These are phyloP conservation scores for Lagenidium sp. DNA, from an alignment of 352 stramenopile genomes.

Conservation along the genomic window DNA sequence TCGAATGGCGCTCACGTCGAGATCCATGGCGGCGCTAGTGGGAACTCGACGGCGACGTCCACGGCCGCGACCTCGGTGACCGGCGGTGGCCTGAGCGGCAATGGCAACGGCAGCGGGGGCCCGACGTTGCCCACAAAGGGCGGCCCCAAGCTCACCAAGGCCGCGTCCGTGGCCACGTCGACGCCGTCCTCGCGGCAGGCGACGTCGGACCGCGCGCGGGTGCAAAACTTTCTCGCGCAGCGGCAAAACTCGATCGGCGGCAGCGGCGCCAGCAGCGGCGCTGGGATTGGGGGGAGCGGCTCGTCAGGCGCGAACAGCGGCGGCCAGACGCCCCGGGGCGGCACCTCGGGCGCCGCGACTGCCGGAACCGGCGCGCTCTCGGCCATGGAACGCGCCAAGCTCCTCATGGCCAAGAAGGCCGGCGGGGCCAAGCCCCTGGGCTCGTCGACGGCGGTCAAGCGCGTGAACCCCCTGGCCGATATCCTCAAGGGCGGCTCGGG, in stretches of 20 bases:
- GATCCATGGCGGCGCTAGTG: no score
- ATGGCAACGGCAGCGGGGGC: background rate
- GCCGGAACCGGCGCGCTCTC: slow-evolving; percentile 31
- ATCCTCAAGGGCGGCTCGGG: slow-evolving; percentile 62
- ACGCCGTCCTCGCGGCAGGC: slow-evolving; percentile 43
- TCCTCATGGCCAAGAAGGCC: slow-evolving; percentile 71
- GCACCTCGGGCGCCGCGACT: slow-evolving; percentile 2
- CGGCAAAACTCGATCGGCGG: slow-evolving; percentile 22
- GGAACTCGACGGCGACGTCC: slow-evolving; percentile 1
- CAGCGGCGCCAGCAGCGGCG: no score
- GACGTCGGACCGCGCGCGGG: slow-evolving; percentile 39
- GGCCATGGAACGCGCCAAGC: slow-evolving; percentile 61
- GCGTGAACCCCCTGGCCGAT: slow-evolving; percentile 66
- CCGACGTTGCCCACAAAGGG: no score
- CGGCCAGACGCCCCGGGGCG: background rate
- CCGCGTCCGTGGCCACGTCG: background rate
- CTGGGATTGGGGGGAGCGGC: no score
- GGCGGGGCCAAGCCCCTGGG: slow-evolving; percentile 13
- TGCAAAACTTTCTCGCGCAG: slow-evolving; percentile 59
- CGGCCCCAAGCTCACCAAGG: slow-evolving; percentile 2
- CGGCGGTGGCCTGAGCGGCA: background rate
- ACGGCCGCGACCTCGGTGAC: slow-evolving; percentile 3
- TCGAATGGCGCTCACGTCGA: slow-evolving; percentile 7
- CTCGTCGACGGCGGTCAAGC: slow-evolving; percentile 36
- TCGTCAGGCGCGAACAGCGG: background rate